Conservation (phyloP, 1,284 basidiomycete genomes). For the Sporisorium scitamineum region DNA sequence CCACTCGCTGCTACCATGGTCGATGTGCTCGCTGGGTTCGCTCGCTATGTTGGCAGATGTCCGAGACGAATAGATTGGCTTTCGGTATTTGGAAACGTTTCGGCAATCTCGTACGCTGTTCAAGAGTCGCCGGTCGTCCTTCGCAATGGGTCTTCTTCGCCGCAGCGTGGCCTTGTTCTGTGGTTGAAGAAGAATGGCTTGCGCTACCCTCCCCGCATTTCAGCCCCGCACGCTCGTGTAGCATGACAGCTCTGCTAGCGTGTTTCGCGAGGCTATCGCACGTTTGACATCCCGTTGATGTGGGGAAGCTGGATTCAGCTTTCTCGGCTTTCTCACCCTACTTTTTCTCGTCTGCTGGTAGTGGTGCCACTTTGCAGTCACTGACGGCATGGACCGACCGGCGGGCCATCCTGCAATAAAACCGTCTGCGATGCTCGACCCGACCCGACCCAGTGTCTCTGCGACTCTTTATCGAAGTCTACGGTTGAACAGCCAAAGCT, state of each 20-base stretch:
- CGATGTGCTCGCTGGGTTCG: neutral
- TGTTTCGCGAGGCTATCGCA: neutral
- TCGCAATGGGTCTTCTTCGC: neutral
- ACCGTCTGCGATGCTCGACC: neutral
- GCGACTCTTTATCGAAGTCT: no score
- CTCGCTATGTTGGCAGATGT: neutral
- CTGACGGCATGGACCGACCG: neutral
- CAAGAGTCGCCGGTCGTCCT: conserved; percentile 13
- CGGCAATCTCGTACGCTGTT: conserved; percentile 18
- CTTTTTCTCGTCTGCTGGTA: neutral
- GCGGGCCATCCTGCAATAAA: neutral
- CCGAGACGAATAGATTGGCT: neutral
- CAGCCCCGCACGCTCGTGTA: neutral
- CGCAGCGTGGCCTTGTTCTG: neutral
- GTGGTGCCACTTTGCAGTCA: neutral
- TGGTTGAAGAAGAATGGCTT: neutral
- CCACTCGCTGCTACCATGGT: neutral
- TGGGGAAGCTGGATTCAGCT: no score
- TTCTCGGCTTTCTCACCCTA: neutral
- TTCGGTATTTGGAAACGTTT: neutral
- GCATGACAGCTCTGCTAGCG: neutral
- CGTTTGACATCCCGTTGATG: neutral
- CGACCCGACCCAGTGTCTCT: neutral
- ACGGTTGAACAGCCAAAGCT: no score
- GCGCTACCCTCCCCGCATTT: neutral